Evolutionary conservation across 176 grass and related monocot species (phyloP).

Genomic region (Oryza meridionalis): DNA sequence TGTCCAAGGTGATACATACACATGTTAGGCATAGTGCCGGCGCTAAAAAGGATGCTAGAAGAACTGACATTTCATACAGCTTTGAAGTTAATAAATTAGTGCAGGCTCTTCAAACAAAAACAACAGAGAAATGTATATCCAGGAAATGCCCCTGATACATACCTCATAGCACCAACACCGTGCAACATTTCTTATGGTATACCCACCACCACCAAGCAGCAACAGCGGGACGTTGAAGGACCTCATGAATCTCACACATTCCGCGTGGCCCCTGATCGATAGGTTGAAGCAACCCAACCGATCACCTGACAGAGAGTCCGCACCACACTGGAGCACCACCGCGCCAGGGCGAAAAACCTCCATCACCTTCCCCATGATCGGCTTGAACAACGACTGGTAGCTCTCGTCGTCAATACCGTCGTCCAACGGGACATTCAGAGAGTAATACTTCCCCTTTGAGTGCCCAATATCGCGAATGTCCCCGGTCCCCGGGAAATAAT

Average conservation of each 20-base stretch:
- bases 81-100: neutral
- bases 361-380: constrained; percentile 89
- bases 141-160: constrained; percentile 32
- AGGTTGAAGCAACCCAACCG: constrained; percentile 93
- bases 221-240: constrained; percentile 91
- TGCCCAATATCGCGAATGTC: constrained; percentile 69
- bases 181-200: constrained; percentile 93
- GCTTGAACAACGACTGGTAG: constrained; percentile 94
- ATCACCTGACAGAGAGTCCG: constrained; percentile 90
- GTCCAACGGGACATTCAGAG: constrained; percentile 83
- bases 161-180: constrained; percentile 99
- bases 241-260: constrained; percentile 94
- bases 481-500: constrained; percentile 94
- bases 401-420: constrained; percentile 95
- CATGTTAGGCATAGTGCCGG: neutral
- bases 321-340: constrained; percentile 89
- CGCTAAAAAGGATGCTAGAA: neutral
- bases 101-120: neutral
- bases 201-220: constrained; percentile 86
- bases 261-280: constrained; percentile 83
- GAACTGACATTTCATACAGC: neutral
- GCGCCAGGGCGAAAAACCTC: constrained; percentile 85
- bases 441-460: constrained; percentile 79
- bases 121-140: neutral
- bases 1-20: constrained; percentile 10